These are phyloP conservation scores for Hydrangea macrophylla DNA, from an alignment of 148 eudicot genomes.

Conservation along the genomic window DNA sequence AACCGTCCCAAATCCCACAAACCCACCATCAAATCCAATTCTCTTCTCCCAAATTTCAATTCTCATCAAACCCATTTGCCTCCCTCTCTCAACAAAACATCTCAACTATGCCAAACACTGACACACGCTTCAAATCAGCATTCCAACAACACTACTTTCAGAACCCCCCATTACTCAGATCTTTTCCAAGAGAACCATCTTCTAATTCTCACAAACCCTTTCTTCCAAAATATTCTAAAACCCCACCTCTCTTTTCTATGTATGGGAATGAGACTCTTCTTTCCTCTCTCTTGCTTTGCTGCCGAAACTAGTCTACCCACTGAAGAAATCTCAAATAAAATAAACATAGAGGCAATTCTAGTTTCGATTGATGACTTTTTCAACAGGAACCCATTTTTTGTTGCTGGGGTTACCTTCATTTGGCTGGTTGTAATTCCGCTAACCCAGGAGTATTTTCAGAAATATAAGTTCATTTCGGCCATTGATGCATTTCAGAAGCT, in stretches of 20 bases:
- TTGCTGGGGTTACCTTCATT: slow-evolving; percentile 66
- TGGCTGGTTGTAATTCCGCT: slow-evolving; percentile 74
- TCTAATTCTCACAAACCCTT: slow-evolving; percentile 18
- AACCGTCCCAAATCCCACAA: slow-evolving; percentile 42
- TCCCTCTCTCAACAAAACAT: slow-evolving; percentile 12
- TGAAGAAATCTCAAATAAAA: slow-evolving; percentile 40
- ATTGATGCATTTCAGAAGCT: slow-evolving; percentile 69
- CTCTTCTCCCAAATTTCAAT: slow-evolving; percentile 12
- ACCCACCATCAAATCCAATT: slow-evolving; percentile 20
- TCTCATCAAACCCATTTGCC: slow-evolving; percentile 6
- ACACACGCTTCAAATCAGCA: slow-evolving; percentile 11
- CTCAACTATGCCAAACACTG: slow-evolving; percentile 13
- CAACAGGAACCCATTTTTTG: slow-evolving; percentile 74
- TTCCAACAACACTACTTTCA: slow-evolving; percentile 1
- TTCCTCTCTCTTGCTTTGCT: slow-evolving; percentile 54
- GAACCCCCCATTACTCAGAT: slow-evolving; percentile 15
- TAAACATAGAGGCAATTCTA: slow-evolving; percentile 62
- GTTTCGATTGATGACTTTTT: slow-evolving; percentile 66
- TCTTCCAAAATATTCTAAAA: slow-evolving; percentile 28
- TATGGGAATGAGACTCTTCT: slow-evolving; percentile 24
- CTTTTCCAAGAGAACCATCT: neutral
- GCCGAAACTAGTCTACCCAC: slow-evolving; percentile 40
- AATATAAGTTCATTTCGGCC: slow-evolving; percentile 64
- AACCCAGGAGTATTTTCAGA: slow-evolving; percentile 51
- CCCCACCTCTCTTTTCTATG: slow-evolving; percentile 37